Evolutionary conservation across 768 basidiomycete genomes (phyloP), one percentile per base, ranked within the genome.

Genomic region (Gymnopilus dilepis): DNA sequence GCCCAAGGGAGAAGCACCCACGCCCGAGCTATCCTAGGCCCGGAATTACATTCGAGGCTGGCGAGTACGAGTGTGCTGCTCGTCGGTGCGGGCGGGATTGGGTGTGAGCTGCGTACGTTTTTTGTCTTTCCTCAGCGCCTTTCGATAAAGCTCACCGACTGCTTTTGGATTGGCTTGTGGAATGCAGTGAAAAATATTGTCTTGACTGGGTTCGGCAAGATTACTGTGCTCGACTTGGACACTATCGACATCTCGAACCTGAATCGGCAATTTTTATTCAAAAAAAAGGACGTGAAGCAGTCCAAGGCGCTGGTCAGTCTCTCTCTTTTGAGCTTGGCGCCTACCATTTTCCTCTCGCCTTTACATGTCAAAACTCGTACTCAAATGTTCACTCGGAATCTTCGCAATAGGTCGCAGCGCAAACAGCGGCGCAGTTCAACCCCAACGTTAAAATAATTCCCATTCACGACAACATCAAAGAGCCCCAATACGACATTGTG

Each of bases 231-330:
- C 60, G 97, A 99, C 77, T 83, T 99, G 64, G 97, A 99, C 76
- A 99, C 97, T 19, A 99, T 99, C 73, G 97, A 99, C 81, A 82
- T 99, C 42, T 97, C 95, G 51, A 99, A 99, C 73, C 80, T 99
- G 55, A 99, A 99, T 70, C 86, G 97, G 21, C 97, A 99, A 69
- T 99, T 99, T 74, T 80, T 99, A 40, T 99, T 99, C 78, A 85
- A 86, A 64, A 99, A 98, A 77, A 97, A 97, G 71, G 95, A 99
- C 69, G 91, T 99, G 58, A 97, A 97, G 72, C 92, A 97, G 70
- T 91, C 95, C 69, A 99, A 99, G 78, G 92, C 97, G 2, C 71
- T 96, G 76, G 95, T 94, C 61, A 42, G 86, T 26, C 38, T 30
- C 43, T 31, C 26, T 19, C n/a, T 15, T 22, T 59, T n/a, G n/a